A percentile compares a stretch with the other conserved stretches of the same genome.
These are phyloP conservation scores for Ulota crispa DNA, from an alignment of 225 moss, liverwort and hornwort species.

Conservation along the genomic window DNA sequence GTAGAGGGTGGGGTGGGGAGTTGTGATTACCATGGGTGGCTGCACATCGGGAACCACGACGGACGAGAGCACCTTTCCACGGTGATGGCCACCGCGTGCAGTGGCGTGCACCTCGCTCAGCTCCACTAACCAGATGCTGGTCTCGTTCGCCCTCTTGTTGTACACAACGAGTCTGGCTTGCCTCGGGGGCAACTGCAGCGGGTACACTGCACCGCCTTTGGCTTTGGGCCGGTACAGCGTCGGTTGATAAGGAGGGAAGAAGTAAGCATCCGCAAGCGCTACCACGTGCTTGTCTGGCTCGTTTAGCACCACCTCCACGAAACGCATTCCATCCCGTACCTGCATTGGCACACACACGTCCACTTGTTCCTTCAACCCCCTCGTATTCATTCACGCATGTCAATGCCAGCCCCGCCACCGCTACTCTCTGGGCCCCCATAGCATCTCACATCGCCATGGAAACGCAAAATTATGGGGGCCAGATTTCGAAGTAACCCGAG, in stretches of 20 bases:
- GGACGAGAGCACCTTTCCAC: conserved; percentile 81
- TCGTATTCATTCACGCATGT: neutral
- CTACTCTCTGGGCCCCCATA: neutral
- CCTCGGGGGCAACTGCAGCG: conserved; percentile 81
- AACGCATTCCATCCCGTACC: conserved; percentile 95
- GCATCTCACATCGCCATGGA: neutral
- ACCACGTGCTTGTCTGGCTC: conserved; percentile 96
- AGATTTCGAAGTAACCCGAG: neutral
- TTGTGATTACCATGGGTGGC: conserved; percentile 75
- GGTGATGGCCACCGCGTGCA: conserved; percentile 88
- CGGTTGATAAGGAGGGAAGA: conserved; percentile 92
- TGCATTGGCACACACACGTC: conserved; percentile 30
- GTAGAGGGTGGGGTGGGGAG: neutral
- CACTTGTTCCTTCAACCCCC: neutral
- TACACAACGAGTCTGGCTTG: conserved; percentile 88
- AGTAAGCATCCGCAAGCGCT: conserved; percentile 86
- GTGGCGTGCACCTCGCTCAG: conserved; percentile 92
- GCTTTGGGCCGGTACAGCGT: conserved; percentile 72
- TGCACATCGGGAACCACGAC: conserved; percentile 87
- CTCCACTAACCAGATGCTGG: conserved; percentile 88
- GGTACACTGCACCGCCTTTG: conserved; percentile 78
- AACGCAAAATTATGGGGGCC: no score
- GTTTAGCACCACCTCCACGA: conserved; percentile 91
- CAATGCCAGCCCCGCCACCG: neutral
- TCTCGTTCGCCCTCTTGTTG: conserved; percentile 90